Evolutionary conservation across 1,284 basidiomycete species (phyloP).

Genomic region (Austroboletus rostrupii): DNA sequence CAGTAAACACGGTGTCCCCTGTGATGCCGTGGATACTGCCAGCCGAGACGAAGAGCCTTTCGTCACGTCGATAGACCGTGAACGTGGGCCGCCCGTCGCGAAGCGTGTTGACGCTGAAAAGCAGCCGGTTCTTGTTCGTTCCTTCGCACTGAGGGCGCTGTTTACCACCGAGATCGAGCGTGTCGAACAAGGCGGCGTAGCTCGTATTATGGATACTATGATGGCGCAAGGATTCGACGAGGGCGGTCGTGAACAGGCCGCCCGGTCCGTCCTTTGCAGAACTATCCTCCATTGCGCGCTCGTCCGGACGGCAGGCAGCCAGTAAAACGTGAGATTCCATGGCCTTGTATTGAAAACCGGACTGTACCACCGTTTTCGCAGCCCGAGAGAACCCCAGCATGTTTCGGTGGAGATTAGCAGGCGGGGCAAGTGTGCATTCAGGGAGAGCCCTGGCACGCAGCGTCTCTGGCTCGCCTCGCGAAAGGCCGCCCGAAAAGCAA

Average conservation of each 20-base stretch:
- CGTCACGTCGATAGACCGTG: conserved; percentile 12
- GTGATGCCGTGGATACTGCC: conserved; percentile 19
- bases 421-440: conserved; percentile 7
- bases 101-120: conserved; percentile 23
- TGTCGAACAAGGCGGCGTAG: conserved; percentile 14
- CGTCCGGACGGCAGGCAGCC: conserved; percentile 20
- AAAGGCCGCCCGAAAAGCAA: conserved; percentile 22
- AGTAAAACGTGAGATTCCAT: conserved; percentile 22
- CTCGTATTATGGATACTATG: conserved; percentile 15
- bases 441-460: conserved; percentile 13
- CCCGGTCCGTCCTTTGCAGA: conserved; percentile 6
- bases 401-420: conserved; percentile 15
- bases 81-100: conserved; percentile 14
- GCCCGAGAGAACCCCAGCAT: conserved; percentile 10
- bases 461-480: conserved; percentile 1
- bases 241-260: conserved; percentile 22
- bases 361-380: conserved; percentile 5
- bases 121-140: conserved; percentile 13
- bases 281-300: conserved; percentile 12
- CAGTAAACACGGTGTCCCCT: conserved; percentile 14
- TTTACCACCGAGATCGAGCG: conserved; percentile 6
- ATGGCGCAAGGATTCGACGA: conserved; percentile 15
- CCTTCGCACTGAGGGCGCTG: conserved; percentile 25
- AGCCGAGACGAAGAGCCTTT: conserved; percentile 16
- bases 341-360: conserved; percentile 16